phyloP scores from a whole-genome alignment of 371 early-diverging fungal species.

The Parasitella parasitica region DNA sequence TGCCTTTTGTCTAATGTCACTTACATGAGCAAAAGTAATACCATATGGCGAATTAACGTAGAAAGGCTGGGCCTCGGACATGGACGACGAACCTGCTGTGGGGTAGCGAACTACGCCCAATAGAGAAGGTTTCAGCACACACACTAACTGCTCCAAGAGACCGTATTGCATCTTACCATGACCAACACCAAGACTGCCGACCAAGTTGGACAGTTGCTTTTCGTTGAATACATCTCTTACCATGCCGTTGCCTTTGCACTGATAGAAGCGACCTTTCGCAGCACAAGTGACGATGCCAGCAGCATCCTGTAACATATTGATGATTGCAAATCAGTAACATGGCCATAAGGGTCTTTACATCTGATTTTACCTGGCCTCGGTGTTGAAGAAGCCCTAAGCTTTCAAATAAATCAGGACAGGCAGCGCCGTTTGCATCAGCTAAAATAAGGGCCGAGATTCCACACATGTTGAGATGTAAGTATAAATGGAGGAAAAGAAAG shows the following conservation, averaged over 20 bases:
- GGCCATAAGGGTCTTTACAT: too few species aligned
- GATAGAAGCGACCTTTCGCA: slow-evolving; percentile 91
- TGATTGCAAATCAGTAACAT: too few species aligned
- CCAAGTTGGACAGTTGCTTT: slow-evolving; percentile 69
- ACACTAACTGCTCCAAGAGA: background rate
- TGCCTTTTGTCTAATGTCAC: background rate
- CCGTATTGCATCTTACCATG: slow-evolving; percentile 84
- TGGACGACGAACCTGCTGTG: slow-evolving; percentile 92
- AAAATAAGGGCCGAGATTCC: slow-evolving; percentile 89
- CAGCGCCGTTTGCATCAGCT: slow-evolving; percentile 74
- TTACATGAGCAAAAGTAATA: slow-evolving; percentile 93
- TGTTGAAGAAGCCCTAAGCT: slow-evolving; percentile 93
- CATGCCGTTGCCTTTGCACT: slow-evolving; percentile 98
- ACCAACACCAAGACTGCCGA: slow-evolving; percentile 92
- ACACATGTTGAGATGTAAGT: slow-evolving; percentile 67
- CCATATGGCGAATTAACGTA: slow-evolving; percentile 99
- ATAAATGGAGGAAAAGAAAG: background rate
- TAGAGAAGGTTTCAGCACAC: background rate
- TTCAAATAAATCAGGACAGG: slow-evolving; percentile 88
- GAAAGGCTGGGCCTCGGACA: slow-evolving; percentile 97
- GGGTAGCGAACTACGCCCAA: slow-evolving; percentile 86
- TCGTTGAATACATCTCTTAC: slow-evolving; percentile 93
- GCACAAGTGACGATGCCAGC: slow-evolving; percentile 98
- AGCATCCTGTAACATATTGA: slow-evolving; percentile 89
- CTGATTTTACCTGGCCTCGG: slow-evolving; percentile 97